Percentiles rank a stretch among this genome's conserved stretches.
Evolutionary conservation across 2,329 filamentous ascomycete species (phyloP).

Genomic region (Dichotomopilus funicola): DNA sequence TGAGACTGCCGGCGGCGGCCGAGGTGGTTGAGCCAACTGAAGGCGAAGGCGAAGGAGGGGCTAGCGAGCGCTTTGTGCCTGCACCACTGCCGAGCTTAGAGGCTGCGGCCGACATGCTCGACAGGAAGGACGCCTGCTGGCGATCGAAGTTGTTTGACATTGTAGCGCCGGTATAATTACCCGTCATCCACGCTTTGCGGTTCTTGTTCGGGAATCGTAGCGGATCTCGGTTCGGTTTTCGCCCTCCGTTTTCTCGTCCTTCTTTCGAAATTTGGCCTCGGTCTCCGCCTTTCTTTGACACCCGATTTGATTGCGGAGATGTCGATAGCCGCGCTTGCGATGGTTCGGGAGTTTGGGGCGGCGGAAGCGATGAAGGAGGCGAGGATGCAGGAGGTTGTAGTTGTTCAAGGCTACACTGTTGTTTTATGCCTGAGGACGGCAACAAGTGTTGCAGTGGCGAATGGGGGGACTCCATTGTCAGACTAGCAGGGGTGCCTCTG

Average conservation of each 20-base stretch:
- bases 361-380: too few species aligned
- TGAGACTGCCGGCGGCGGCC: constrained; percentile 56
- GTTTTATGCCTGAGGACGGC: background rate
- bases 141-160: constrained; percentile 56
- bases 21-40: constrained; percentile 46
- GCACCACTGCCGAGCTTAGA: constrained; percentile 50
- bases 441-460: background rate
- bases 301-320: too few species aligned
- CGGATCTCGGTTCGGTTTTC: background rate
- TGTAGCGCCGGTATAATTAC: constrained; percentile 23
- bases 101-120: constrained; percentile 56
- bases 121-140: constrained; percentile 57
- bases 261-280: background rate
- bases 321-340: too few species aligned
- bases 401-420: too few species aligned
- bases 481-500: background rate
- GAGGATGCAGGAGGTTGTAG: too few species aligned
- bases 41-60: constrained; percentile 57
- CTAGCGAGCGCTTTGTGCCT: constrained; percentile 38
- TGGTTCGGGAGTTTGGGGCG: too few species aligned
- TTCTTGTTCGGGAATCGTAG: background rate
- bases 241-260: background rate
- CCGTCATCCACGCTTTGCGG: constrained; percentile 3
- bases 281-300: too few species aligned
- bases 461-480: background rate